A percentile compares a stretch with the other conserved stretches of the same genome.
Conservation (phyloP, 805 yeast species). For the Candida hungchunana region DNA sequence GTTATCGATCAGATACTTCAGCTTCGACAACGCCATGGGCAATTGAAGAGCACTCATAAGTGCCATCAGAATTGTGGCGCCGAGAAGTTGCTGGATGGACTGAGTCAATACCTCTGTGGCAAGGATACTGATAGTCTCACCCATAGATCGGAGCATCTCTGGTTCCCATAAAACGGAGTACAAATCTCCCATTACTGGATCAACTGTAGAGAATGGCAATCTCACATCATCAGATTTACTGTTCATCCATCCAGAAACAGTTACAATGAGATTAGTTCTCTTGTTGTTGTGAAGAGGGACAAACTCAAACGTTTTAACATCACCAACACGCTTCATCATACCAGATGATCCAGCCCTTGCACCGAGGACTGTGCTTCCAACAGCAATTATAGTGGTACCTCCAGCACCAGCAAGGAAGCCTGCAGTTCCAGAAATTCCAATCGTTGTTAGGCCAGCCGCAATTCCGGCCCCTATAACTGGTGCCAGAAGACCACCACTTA, state of each 20-base stretch:
- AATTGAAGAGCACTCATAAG: constrained; percentile 89
- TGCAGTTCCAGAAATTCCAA: constrained; percentile 91
- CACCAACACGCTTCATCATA: constrained; percentile 83
- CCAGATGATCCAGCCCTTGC: constrained; percentile 84
- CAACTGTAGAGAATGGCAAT: constrained; percentile 92
- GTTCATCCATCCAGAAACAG: constrained; percentile 97
- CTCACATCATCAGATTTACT: constrained; percentile 94
- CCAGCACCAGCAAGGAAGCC: constrained; percentile 95
- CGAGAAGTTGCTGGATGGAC: constrained; percentile 91
- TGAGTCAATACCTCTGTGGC: constrained; percentile 93
- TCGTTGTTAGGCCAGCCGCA: constrained; percentile 94
- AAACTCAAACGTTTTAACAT: constrained; percentile 90
- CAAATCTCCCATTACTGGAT: constrained; percentile 96
- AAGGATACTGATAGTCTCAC: constrained; percentile 89
- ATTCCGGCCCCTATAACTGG: constrained; percentile 98
- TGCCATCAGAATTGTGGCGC: constrained; percentile 84
- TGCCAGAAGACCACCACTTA: constrained; percentile 92
- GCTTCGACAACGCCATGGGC: constrained; percentile 86
- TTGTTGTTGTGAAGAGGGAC: constrained; percentile 89
- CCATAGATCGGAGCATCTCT: constrained; percentile 91
- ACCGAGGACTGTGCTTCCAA: constrained; percentile 88
- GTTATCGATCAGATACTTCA: constrained; percentile 85
- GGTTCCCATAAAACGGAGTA: constrained; percentile 96
- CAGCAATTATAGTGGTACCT: constrained; percentile 90
- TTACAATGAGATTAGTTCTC: constrained; percentile 78